Conservation (phyloP, 208 protist species). For the Trypanosoma avium region DNA sequence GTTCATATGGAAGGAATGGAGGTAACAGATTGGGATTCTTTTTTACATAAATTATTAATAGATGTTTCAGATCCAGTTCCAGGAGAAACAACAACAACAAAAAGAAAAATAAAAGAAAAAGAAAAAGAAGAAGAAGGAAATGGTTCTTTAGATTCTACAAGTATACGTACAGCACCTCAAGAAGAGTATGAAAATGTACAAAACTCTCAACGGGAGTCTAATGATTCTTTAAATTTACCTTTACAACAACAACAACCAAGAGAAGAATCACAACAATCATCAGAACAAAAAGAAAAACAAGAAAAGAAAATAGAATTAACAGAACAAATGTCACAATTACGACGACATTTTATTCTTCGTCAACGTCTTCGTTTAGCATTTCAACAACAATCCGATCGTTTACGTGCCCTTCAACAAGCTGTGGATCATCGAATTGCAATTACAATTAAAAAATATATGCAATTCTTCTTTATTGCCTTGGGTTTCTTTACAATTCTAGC, state of each 20-base stretch:
- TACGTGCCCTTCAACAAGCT: slow-evolving; percentile 47
- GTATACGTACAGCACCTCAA: no score
- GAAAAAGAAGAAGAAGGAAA: neutral
- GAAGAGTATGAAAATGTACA: no score
- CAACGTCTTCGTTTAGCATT: slow-evolving; percentile 39
- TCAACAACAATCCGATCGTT: slow-evolving; percentile 36
- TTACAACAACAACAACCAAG: neutral
- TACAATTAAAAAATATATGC: slow-evolving; percentile 40
- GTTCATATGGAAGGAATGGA: slow-evolving; percentile 12
- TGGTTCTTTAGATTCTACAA: neutral
- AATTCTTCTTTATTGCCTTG: slow-evolving; percentile 50
- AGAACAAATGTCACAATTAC: slow-evolving; percentile 31
- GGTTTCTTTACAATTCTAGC: slow-evolving; percentile 39
- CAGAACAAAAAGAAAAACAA: no score
- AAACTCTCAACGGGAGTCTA: no score
- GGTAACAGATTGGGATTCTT: slow-evolving; percentile 17
- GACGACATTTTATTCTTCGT: slow-evolving; percentile 56
- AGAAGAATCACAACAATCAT: neutral
- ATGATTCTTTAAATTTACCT: neutral
- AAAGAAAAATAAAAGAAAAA: neutral
- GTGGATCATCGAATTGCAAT: slow-evolving; percentile 56
- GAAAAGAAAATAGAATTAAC: no score
- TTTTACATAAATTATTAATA: slow-evolving; percentile 15
- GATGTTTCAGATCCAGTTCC: slow-evolving; percentile 6
- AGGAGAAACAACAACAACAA: neutral